A percentile compares a stretch with the other conserved stretches of the same genome.
Conservation (phyloP, 257 asterid genomes). For the Solanum chiquidenum region DNA sequence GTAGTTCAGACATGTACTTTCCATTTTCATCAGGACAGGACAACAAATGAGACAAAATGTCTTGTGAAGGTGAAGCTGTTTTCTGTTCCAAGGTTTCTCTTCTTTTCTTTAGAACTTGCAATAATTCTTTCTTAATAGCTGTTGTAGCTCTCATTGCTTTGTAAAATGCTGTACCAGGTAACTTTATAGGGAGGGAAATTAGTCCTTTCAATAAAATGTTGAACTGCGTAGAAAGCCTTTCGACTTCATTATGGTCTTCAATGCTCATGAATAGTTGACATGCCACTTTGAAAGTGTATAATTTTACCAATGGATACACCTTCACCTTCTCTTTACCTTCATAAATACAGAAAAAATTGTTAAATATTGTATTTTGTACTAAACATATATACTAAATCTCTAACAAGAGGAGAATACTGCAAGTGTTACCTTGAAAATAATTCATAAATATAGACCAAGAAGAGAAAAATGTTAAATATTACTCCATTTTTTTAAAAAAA, state of each 20-base stretch:
- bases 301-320: conserved; percentile 38
- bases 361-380: neutral
- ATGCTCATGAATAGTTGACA: conserved; percentile 76
- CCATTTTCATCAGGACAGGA: conserved; percentile 47
- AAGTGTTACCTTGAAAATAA: neutral
- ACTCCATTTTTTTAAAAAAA: too few species aligned
- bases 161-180: conserved; percentile 58
- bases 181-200: conserved; percentile 39
- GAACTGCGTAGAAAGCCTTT: conserved; percentile 39
- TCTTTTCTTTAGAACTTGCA: conserved; percentile 38
- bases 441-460: neutral
- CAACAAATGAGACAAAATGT: conserved; percentile 66
- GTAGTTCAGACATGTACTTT: conserved; percentile 48
- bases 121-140: conserved; percentile 32
- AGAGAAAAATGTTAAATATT: neutral
- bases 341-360: neutral
- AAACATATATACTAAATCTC: neutral
- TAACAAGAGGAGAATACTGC: neutral
- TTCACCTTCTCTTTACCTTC: conserved; percentile 43
- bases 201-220: conserved; percentile 50
- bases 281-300: conserved; percentile 65
- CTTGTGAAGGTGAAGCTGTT: conserved; percentile 34
- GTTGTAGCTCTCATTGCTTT: conserved; percentile 39
- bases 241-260: conserved; percentile 39
- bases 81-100: conserved; percentile 24